Conservation (phyloP, 441 rosid species). For the Cnidoscolus chayamansa region DNA sequence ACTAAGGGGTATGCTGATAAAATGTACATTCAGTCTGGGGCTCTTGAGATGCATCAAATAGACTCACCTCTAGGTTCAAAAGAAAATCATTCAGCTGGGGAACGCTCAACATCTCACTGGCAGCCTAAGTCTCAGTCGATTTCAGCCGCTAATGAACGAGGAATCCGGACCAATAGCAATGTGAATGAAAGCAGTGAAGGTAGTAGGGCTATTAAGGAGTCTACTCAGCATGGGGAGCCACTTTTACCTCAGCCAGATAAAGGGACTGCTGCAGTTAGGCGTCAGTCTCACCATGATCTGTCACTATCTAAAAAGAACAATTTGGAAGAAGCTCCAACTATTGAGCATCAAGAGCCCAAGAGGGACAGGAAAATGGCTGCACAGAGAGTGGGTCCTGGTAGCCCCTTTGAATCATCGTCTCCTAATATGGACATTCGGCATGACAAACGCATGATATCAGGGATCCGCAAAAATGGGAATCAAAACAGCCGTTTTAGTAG, state of each 20-base stretch:
- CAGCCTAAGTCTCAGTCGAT: conserved; percentile 61
- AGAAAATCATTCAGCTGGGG: conserved; percentile 54
- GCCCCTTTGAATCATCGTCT: conserved; percentile 30
- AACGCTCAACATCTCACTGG: conserved; percentile 65
- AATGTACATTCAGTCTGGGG: conserved; percentile 34
- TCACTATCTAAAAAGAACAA: conserved; percentile 32
- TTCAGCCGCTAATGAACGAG: conserved; percentile 35
- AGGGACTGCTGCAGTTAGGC: conserved; percentile 34
- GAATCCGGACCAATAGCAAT: conserved; percentile 41
- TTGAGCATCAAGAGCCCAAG: conserved; percentile 40
- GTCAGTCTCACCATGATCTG: conserved; percentile 32
- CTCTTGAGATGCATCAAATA: conserved; percentile 41
- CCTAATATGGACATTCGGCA: conserved; percentile 39
- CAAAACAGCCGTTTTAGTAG: conserved; percentile 51
- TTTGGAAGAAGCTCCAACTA: conserved; percentile 34
- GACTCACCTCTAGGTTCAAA: conserved; percentile 44
- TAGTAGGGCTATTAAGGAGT: conserved; percentile 43
- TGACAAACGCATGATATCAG: conserved; percentile 42
- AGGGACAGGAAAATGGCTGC: conserved; percentile 43
- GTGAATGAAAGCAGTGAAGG: conserved; percentile 39
- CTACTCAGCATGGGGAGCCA: conserved; percentile 29
- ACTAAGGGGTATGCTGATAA: conserved; percentile 41
- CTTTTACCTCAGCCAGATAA: conserved; percentile 32
- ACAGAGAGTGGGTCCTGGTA: conserved; percentile 31
- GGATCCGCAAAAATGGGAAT: conserved; percentile 53